Conservation (phyloP, 73 alveolate genomes). For the Uronychia binucleata region DNA sequence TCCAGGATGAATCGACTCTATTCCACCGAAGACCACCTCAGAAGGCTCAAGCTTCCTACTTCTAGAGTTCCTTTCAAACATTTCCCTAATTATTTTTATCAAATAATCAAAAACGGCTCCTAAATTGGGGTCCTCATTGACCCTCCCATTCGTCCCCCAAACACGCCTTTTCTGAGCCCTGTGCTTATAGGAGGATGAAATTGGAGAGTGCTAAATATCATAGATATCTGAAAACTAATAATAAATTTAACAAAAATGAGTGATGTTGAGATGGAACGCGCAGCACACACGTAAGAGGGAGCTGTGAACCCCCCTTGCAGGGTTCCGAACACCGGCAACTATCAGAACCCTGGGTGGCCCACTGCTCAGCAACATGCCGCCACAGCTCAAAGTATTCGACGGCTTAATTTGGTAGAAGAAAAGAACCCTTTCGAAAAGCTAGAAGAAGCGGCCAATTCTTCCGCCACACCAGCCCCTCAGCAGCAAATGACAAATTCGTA, state of each 20-base stretch:
- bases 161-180: background rate
- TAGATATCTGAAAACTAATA: background rate
- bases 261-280: background rate
- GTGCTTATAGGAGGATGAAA: background rate
- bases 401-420: background rate
- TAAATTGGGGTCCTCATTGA: background rate
- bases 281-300: background rate
- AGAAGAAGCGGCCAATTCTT: background rate
- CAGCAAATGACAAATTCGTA: background rate
- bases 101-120: background rate
- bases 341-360: background rate
- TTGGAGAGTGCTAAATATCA: background rate
- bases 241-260: background rate
- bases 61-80: background rate
- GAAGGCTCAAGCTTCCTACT: background rate
- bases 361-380: background rate
- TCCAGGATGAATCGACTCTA: background rate
- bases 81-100: background rate
- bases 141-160: background rate
- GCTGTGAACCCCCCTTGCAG: background rate
- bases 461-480: background rate
- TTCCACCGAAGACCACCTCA: background rate
- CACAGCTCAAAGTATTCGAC: background rate
- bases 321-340: background rate
- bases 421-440: background rate